Evolutionary conservation across 805 yeast species (phyloP).

Genomic region (Ogataea pilisensis): DNA sequence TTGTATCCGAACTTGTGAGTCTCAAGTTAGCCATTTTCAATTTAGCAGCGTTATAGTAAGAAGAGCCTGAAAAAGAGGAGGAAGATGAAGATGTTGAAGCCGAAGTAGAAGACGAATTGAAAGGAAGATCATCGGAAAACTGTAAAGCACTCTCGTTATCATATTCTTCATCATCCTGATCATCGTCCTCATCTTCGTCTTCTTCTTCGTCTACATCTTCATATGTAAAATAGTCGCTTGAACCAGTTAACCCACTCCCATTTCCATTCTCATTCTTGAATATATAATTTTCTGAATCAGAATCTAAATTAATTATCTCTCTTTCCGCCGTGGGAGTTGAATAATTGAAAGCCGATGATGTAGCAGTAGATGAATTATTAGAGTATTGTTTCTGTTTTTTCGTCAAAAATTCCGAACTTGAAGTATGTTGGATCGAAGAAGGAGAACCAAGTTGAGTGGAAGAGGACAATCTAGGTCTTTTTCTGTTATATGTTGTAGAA

Average conservation of each 20-base stretch:
- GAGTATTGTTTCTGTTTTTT: constrained; percentile 23
- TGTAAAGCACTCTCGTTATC: constrained; percentile 7
- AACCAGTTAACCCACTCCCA: constrained; percentile 3
- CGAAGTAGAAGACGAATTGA: constrained; percentile 4
- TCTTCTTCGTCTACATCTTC: constrained; percentile 15
- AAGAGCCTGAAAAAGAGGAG: constrained; percentile 9
- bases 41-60: constrained; percentile 12
- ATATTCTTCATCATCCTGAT: constrained; percentile 3
- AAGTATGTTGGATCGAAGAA: constrained; percentile 2
- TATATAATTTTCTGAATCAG: constrained; percentile 37
- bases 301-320: constrained; percentile 37
- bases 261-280: constrained; percentile 21
- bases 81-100: constrained; percentile 11
- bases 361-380: no score
- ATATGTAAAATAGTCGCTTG: constrained; percentile 8
- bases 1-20: constrained; percentile 9
- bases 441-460: constrained; percentile 11
- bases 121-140: constrained; percentile 5
- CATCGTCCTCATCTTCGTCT: constrained; percentile 9
- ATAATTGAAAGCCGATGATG: constrained; percentile 2
- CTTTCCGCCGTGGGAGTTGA: constrained; percentile 4
- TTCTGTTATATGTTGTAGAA: constrained; percentile 28
- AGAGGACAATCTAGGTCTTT: constrained; percentile 35
- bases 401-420: constrained; percentile 19
- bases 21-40: constrained; percentile 17